phyloP scores from a whole-genome alignment of 2,329 filamentous ascomycete genomes.

The Talaromyces sp. region DNA sequence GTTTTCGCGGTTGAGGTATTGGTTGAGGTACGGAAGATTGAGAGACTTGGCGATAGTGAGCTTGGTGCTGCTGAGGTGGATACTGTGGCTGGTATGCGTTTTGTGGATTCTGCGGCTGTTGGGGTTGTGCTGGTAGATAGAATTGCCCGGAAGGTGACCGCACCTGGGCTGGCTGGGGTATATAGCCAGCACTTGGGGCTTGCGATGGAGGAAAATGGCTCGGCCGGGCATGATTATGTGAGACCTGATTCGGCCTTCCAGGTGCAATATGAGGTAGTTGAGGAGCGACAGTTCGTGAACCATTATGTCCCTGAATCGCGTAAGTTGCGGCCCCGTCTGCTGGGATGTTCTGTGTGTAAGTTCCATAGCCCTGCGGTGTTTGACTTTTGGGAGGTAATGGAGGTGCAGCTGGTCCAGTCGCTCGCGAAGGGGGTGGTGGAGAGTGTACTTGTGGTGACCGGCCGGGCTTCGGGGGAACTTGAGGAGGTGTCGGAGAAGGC shows the following conservation, averaged over 20 bases:
- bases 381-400: conserved; percentile 33
- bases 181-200: background rate
- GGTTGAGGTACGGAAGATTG: conserved; percentile 7
- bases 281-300: conserved; percentile 4
- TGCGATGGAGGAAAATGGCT: background rate
- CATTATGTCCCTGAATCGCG: conserved; percentile 22
- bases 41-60: conserved; percentile 3
- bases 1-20: conserved; percentile 10
- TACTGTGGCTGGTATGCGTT: conserved; percentile 18
- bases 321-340: conserved; percentile 18
- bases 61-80: conserved; percentile 1
- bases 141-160: conserved; percentile 1
- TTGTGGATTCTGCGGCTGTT: background rate
- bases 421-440: conserved; percentile 15
- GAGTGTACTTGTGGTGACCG: conserved; percentile 11
- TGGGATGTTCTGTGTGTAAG: conserved; percentile 10
- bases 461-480: conserved; percentile 33
- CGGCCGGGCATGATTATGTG: background rate
- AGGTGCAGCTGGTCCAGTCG: conserved; percentile 28
- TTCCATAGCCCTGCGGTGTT: conserved; percentile 13
- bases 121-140: background rate
- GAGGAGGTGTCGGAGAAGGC: conserved; percentile 22
- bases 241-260: background rate
- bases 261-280: background rate
- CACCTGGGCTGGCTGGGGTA: conserved; percentile 2